Conservation (phyloP, 208 protist genomes). For the Leishmania martiniquensis region DNA sequence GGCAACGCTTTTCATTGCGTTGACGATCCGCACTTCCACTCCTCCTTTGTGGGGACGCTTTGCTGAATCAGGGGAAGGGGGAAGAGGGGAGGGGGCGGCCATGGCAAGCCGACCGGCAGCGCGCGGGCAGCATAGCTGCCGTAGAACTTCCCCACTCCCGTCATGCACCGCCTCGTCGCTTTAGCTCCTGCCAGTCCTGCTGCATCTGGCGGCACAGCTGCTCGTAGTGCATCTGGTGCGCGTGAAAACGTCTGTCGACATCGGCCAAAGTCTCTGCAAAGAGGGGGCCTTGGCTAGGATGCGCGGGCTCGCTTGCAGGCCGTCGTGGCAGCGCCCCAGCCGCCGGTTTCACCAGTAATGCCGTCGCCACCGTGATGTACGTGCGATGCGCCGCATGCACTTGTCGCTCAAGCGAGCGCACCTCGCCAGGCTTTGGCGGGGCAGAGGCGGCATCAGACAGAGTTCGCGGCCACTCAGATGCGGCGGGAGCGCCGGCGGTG, state of each 20-base stretch:
- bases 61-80: neutral
- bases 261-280: neutral
- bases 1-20: neutral
- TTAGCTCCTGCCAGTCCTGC: conserved; percentile 20
- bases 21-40: neutral
- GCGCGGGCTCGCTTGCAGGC: neutral
- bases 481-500: neutral
- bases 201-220: conserved; percentile 30
- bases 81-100: too few species aligned
- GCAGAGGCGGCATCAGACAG: neutral
- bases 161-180: conserved; percentile 5
- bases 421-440: conserved; percentile 1
- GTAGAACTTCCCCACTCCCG: neutral
- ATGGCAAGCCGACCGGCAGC: too few species aligned
- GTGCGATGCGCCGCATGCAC: conserved; percentile 19
- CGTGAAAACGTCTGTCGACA: conserved; percentile 9
- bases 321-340: neutral
- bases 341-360: conserved; percentile 1
- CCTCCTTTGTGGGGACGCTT: neutral
- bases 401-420: conserved; percentile 15
- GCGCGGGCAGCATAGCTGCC: neutral
- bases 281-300: neutral
- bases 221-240: conserved; percentile 20
- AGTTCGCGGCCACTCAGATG: neutral
- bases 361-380: conserved; percentile 17